Evolutionary conservation across 371 early-diverging fungal genomes (phyloP), one percentile per base, ranked within the genome.

Genomic region (Rhizopus delemar): DNA sequence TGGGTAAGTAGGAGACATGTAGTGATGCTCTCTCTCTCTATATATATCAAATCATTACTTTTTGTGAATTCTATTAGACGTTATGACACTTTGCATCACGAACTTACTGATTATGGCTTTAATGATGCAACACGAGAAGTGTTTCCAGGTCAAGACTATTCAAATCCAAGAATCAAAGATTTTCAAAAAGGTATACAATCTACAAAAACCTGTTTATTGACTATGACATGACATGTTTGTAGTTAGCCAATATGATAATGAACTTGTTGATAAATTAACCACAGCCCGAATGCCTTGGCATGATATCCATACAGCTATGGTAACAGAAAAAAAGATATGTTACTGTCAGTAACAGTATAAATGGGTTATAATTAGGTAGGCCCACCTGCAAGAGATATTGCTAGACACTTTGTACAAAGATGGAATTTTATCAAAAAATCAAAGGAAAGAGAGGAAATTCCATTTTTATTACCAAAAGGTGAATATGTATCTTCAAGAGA

Each of bases 271-370:
- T 53, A 72, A 70, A 46, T 51, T 46, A 12, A 41, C 41, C 12
- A 64, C 64, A 6, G 82, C 94, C 13, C 82, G 96, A 56, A 92
- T 97, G 95, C 95, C 96, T 16, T 97, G 97, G 97, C 96, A 96
- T 75, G 97, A 97, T 58, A 82, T 95, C 4, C 86, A 88, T 16
- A 72, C 83, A 41, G 88, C 78, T 16, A 81, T 91, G 82, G 83
- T 77, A 68, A 59, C 53, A 50, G 33, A 32, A 32, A 48, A 0
- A 5, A 12, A 46, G 8, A 11, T 15, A n/a, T 33, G 5, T 7
- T 15, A 7, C 15, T 35, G 35, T 34, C 1, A 15, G 22, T 8
- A 33, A 45, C 12, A 50, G 7, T 11, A 38, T 29, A 15, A 16
- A 41, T 49, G 13, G 3, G 11, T 13, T 11, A 22, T 15, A 31